Base-by-base conservation (phyloP, 306 rosid genomes). In the Mimosa pudica region DNA sequence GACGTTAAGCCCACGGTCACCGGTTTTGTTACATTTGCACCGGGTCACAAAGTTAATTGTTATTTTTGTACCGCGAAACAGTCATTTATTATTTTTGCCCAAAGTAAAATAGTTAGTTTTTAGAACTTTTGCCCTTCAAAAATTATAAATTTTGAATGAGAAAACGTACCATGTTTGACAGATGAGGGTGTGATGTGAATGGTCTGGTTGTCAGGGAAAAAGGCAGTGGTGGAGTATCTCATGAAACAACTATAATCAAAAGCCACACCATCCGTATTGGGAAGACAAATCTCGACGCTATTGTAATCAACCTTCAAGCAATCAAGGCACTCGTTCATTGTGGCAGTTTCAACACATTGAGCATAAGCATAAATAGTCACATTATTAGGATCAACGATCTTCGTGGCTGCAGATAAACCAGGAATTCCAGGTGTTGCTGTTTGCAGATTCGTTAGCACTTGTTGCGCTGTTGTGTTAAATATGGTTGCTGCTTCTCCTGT, bases 261-360 rank as follows among this genome's bases (percentile, higher is more conserved):
- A 1, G 89, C 85, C 41, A 78, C 71, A 24, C 78, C 89, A 17
- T 75, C 80, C 12, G 75, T 2, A 61, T 61, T 63, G 38, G 89
- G 87, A 49, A 78, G 77, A 44, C 89, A 86, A 45, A 18, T 35
- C 16, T 81, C 75, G n/a, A 79, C 4, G 41, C 82, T 86, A 54
- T 3, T 49, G 41, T 73, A 71, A 0, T 74, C 87, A 35, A 84
- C 82, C 32, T 47, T 78, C 84, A 86, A 75, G 81, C 89, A 86
- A 44, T 75, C 66, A 12, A 52, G 74, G 75, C 89, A 86, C 49
- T 68, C 84, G 11, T 44, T 71, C n/a, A 16, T 6, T 30, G 30
- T 58, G 45, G 49, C 69, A 17, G 85, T 83, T 17, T 78, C 85
- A 8, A 49, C 85, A 46, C 89, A 86, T 41, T 86, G 87, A 36